Base-by-base conservation (phyloP, 2,329 filamentous ascomycete species). In the Ploettnerulaceae sp. region DNA sequence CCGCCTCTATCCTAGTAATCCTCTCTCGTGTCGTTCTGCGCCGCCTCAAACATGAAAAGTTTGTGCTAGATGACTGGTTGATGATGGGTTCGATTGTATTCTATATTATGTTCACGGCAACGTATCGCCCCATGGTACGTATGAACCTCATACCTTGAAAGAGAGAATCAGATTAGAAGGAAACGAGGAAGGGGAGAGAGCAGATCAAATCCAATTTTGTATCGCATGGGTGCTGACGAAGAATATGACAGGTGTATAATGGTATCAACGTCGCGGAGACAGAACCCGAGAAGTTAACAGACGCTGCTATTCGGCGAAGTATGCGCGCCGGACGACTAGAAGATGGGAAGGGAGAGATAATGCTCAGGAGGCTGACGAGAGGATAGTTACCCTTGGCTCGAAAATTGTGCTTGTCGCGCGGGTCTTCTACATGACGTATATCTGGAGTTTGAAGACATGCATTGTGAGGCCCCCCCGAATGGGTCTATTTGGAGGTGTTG, bases 361-460 rank as follows among this genome's bases (percentile, higher is more conserved):
- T 12, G 8, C 26, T 12, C 22, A 35, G 11, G 11, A 7, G 17
- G 9, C 47, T 46, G 12, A 48, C 26, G 3, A 17, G 5, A 6
- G n/a, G 29, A 20, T 14, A 61, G 58, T 47, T 21, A 37, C 40
- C 2, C 11, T 53, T 14, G 58, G 52, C 7, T 56, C 50, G 1
- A 50, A 55, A 33, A 51, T 49, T 15, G 18, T 54, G 4, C 32
- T 59, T 8, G 26, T 55, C 18, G 52, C 48, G 8, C 48, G 52
- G n/a, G 9, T 47, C 6, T 47, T 51, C 22, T 55, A 54, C 29
- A n/a, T 54, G 9, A 48, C 50, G 3, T 61, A 56, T 36, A 47
- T 59, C 7, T 61, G 59, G 59, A 29, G 25, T 12, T 25, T 58
- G 39, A 60, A 61, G 45, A 44, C 21, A 11, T 61, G 59, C 41